Evolutionary conservation across 1,284 basidiomycete species (phyloP).

Genomic region (Pseudozyma tsukubaensis): DNA sequence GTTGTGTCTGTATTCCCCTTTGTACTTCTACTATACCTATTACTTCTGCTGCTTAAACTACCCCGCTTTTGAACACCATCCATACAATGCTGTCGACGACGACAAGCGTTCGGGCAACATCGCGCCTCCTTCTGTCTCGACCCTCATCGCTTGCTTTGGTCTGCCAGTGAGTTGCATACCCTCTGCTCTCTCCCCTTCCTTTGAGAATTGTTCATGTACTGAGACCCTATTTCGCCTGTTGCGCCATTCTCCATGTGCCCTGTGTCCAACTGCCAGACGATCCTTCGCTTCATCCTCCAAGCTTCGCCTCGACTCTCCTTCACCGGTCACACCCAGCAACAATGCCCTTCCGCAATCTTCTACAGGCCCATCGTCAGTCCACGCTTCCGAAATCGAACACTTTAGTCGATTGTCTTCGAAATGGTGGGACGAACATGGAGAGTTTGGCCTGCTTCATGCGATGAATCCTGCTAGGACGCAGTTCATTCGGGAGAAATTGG

Average conservation of each 20-base stretch:
- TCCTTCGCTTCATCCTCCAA: slow-evolving; percentile 39
- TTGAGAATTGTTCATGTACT: slow-evolving; percentile 3
- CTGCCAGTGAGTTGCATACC: slow-evolving; percentile 36
- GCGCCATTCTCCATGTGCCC: no score
- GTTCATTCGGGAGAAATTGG: slow-evolving; percentile 83
- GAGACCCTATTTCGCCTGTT: slow-evolving; percentile 5
- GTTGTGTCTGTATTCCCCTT: slow-evolving; percentile 9
- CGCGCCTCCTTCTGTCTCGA: slow-evolving; percentile 6
- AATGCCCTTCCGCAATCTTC: not conserved
- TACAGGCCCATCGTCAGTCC: slow-evolving; percentile 42
- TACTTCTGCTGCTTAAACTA: slow-evolving; percentile 17
- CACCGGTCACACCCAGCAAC: not conserved
- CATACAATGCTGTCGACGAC: slow-evolving; percentile 10
- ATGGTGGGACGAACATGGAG: slow-evolving; percentile 97
- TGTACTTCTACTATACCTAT: slow-evolving; percentile 32
- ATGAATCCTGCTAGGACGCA: slow-evolving; percentile 94
- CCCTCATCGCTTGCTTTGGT: slow-evolving; percentile 17
- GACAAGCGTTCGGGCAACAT: slow-evolving; percentile 8
- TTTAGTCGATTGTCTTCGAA: slow-evolving; percentile 89
- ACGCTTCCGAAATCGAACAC: slow-evolving; percentile 75
- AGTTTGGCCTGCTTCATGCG: slow-evolving; percentile 87
- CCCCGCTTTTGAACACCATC: not conserved
- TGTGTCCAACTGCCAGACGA: slow-evolving; percentile 1
- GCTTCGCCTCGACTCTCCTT: slow-evolving; percentile 34
- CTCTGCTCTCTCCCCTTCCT: not conserved